Evolutionary conservation across 2,329 filamentous ascomycete genomes (phyloP), one percentile per base, ranked within the genome.

Genomic region (Fusarium pseudocircinatum): DNA sequence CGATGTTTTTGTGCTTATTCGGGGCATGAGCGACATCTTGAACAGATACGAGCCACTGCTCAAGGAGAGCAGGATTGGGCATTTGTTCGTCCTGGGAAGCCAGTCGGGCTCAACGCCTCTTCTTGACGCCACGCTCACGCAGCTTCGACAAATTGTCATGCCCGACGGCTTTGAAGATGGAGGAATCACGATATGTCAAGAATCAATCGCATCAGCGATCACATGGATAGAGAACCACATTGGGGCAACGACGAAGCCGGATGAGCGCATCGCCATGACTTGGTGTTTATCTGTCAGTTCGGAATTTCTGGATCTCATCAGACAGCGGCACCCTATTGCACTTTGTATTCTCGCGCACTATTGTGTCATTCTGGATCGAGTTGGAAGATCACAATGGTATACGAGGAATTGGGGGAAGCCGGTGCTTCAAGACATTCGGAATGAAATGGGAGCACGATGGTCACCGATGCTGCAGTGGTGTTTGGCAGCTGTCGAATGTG

Each of bases 1-100:
- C 18, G 81, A 82, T 37, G 76, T 82, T 3, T 80, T 81, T 53
- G 60, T 78, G 11, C 73, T 82, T 2, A 69, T 78, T 7, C 72
- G 77, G 12, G 81, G 81, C 42, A 81, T 82, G 75, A 75, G 63
- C 47, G 72, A 73, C 26, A 79, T 82, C 13, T 63, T 82, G 6
- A 47, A 73, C 26, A 75, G 76, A 6, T 80, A 70, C 6, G 71
- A 79, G 11, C 30, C 62, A 4, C 26, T 56, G 11, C 58, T 78
- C 1, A 53, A 54, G 3, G 26, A 36, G 3, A 72, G 74, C 11
- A 47, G 32, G 4, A 22, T 76, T 11, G 28, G 34, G 0, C 39
- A 16, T 3, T 16, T 76, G 9, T 76, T 76, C 26, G 44, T 47
- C 26, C 8, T 7, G 4, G 61, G 60, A 7, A 37, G 28, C 1